A percentile compares a stretch with the other conserved stretches of the same genome.
Conservation (phyloP, 208 protist species). For the Trypanosoma melophagium region DNA sequence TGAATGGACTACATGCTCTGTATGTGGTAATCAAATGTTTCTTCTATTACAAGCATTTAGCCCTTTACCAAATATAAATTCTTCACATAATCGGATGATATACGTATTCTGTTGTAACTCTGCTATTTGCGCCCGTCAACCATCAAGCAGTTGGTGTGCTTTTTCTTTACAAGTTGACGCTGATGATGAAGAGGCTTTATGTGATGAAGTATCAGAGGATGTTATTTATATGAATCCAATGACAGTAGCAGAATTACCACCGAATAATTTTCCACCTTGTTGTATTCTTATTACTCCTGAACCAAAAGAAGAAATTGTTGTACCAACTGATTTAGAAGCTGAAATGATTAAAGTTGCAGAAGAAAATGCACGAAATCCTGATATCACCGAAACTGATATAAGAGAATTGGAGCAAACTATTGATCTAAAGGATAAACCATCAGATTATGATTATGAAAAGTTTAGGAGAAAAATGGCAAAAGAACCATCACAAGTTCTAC, state of each 20-base stretch:
- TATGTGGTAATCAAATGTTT: constrained; percentile 69
- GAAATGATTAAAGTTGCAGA: constrained; percentile 65
- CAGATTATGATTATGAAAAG: constrained; percentile 79
- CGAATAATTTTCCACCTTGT: constrained; percentile 58
- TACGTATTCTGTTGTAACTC: constrained; percentile 85
- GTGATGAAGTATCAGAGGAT: constrained; percentile 48
- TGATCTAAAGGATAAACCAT: constrained; percentile 68
- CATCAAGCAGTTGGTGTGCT: constrained; percentile 65
- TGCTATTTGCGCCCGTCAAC: constrained; percentile 56
- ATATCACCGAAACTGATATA: constrained; percentile 52
- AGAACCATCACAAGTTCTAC: constrained; percentile 70
- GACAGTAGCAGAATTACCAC: constrained; percentile 38
- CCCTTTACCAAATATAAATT: constrained; percentile 40
- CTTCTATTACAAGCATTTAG: constrained; percentile 79
- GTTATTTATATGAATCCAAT: constrained; percentile 34
- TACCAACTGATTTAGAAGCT: constrained; percentile 60
- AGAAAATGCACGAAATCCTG: constrained; percentile 35
- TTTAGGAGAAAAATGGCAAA: constrained; percentile 63
- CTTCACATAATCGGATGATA: constrained; percentile 72
- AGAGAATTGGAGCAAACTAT: constrained; percentile 62
- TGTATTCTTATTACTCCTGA: constrained; percentile 68
- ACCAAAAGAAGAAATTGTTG: constrained; percentile 54
- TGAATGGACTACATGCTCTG: constrained; percentile 66
- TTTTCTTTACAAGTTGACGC: constrained; percentile 67
- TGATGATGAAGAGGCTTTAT: constrained; percentile 36